Evolutionary conservation across 2,329 filamentous ascomycete genomes (phyloP), one percentile per base, ranked within the genome.

Genomic region (Aureobasidium sp.): DNA sequence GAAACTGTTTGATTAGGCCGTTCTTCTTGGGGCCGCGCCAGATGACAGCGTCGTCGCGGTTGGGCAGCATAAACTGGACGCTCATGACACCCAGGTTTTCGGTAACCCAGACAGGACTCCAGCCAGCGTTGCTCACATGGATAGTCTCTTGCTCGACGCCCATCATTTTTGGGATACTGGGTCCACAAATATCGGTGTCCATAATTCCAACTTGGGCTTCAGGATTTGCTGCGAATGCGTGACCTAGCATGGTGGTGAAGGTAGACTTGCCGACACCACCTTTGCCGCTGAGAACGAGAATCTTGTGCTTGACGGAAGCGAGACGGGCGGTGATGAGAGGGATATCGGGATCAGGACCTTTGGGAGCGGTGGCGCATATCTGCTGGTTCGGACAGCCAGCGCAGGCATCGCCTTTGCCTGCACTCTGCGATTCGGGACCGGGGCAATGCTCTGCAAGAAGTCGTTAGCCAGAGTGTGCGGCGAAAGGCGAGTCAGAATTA

Each of bases 21-120:
- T 97, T 99, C 83, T 99, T 99, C 83, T 99, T 99, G 2, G 94
- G 89, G 0, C 94, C 94, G 56, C 94, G 84, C 94, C 94, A 99
- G 67, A 99, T 99, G 44, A 99, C 87, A 3, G 94, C 94, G 71
- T 96, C 92, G 74, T 99, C 93, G 51, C 90, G 83, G 70, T 90
- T 91, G 0, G 94, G 94, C 50, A 99, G 81, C 91, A 99, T 96
- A 73, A 99, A 99, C 75, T 99, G 94, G 66, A 99, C 91, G 70
- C 89, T 94, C 93, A 99, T 97, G 56, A 96, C 91, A 1, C 88
- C 90, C 3, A 99, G 80, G 69, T 97, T 99, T 69, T 97, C 94
- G 69, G 87, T 84, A 17, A 96, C 92, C 90, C 92, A 97, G 15
- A 97, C 93, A 0, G 94, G 94, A 71, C 88, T 91, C 94, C 92